Conservation (phyloP, 768 basidiomycete species). For the Auriculariales sp. region DNA sequence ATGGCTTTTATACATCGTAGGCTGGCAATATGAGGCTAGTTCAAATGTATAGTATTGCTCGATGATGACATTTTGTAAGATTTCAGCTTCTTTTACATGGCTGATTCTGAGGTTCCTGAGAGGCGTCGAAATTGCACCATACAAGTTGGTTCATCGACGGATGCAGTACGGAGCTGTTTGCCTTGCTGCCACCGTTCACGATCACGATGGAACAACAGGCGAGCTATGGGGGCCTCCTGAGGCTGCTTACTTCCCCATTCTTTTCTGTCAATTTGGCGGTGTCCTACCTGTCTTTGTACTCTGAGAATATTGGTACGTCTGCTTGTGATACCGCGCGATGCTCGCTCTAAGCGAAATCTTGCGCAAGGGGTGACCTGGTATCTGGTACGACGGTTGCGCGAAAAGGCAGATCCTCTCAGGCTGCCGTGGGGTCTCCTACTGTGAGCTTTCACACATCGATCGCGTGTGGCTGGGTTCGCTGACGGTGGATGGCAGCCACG, state of each 20-base stretch:
- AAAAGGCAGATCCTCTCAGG: slow-evolving; percentile 48
- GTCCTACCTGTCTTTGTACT: slow-evolving; percentile 67
- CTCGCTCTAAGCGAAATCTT: not conserved
- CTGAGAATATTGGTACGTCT: slow-evolving; percentile 64
- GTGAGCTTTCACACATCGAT: slow-evolving; percentile 24
- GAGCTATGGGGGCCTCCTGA: slow-evolving; percentile 79
- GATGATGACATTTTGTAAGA: too few relatives aligned
- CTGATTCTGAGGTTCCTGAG: too few relatives aligned
- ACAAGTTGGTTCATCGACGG: too few relatives aligned
- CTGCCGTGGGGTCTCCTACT: slow-evolving; percentile 85
- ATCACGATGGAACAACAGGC: too few relatives aligned
- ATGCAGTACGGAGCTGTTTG: too few relatives aligned
- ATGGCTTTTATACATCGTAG: too few relatives aligned
- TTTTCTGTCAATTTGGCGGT: slow-evolving; percentile 92
- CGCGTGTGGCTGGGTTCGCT: slow-evolving; percentile 10
- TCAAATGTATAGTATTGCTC: too few relatives aligned
- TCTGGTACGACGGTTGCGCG: slow-evolving; percentile 55
- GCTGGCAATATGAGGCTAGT: too few relatives aligned
- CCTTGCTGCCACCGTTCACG: too few relatives aligned
- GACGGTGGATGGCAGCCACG: slow-evolving; percentile 48
- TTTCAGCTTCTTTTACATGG: too few relatives aligned
- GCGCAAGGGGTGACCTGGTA: slow-evolving; percentile 59
- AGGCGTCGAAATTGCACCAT: too few relatives aligned
- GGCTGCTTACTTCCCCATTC: slow-evolving; percentile 86
- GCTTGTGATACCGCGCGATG: not conserved